These are phyloP conservation scores for Backusella psychrophila DNA, from an alignment of 192 early-diverging fungal genomes.

Conservation along the genomic window DNA sequence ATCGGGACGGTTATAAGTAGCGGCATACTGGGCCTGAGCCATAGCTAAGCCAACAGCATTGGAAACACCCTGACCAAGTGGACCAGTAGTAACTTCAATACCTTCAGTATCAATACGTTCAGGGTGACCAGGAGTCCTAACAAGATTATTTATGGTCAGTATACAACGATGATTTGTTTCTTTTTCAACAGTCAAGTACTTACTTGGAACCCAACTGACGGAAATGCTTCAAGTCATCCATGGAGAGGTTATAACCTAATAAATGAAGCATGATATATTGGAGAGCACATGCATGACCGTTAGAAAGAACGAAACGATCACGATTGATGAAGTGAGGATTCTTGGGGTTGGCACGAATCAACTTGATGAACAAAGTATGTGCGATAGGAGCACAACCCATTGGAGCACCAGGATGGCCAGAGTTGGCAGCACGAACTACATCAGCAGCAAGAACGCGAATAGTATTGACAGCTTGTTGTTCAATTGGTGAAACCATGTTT, in stretches of 20 bases:
- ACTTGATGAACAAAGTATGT: conserved; percentile 82
- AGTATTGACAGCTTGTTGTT: conserved; percentile 75
- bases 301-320: conserved; percentile 97
- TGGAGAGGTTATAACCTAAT: conserved; percentile 79
- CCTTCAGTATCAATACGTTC: conserved; percentile 86
- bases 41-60: conserved; percentile 93
- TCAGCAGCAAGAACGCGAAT: conserved; percentile 89
- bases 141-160: neutral
- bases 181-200: conserved; percentile 25
- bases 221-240: conserved; percentile 92
- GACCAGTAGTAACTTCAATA: conserved; percentile 97
- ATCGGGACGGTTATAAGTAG: conserved; percentile 88
- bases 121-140: conserved; percentile 94
- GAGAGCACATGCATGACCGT: conserved; percentile 95
- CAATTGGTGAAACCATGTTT: conserved; percentile 44
- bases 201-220: conserved; percentile 80
- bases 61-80: conserved; percentile 89
- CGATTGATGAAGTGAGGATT: conserved; percentile 92
- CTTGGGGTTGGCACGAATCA: conserved; percentile 81
- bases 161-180: neutral
- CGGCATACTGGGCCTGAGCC: conserved; percentile 83
- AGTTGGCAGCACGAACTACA: conserved; percentile 84
- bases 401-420: conserved; percentile 96
- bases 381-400: conserved; percentile 98
- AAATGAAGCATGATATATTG: conserved; percentile 91